Conservation (phyloP, 225 moss, liverwort and hornwort species). For the Straminergon stramineum region DNA sequence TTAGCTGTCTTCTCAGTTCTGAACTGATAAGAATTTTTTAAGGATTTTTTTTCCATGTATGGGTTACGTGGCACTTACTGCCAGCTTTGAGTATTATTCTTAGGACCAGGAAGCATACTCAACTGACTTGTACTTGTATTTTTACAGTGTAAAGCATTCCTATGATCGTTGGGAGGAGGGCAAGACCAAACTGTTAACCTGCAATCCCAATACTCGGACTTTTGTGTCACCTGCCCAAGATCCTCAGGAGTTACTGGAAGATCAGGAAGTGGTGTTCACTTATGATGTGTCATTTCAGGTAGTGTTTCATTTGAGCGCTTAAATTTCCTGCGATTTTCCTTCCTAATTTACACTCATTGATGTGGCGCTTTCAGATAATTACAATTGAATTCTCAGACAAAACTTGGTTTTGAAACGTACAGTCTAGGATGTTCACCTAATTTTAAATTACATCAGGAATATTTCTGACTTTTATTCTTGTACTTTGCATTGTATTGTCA, state of each 20-base stretch:
- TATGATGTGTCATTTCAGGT: constrained; percentile 72
- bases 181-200: constrained; percentile 32
- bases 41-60: no score
- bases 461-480: background rate
- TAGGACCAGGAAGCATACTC: background rate
- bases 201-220: constrained; percentile 66
- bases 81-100: background rate
- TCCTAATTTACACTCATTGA: background rate
- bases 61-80: background rate
- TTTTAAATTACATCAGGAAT: background rate
- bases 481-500: background rate
- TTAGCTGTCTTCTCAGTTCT: background rate
- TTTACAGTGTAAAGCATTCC: constrained; percentile 56
- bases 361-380: background rate
- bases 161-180: constrained; percentile 36
- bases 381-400: background rate
- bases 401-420: background rate
- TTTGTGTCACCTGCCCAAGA: constrained; percentile 27
- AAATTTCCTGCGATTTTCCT: background rate
- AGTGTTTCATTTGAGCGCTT: background rate
- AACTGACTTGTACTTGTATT: background rate
- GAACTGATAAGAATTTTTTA: background rate
- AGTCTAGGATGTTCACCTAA: background rate
- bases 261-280: constrained; percentile 53
- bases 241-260: constrained; percentile 55